phyloP scores from a whole-genome alignment of 306 rosid genomes.

The Potentilla sterilis region DNA sequence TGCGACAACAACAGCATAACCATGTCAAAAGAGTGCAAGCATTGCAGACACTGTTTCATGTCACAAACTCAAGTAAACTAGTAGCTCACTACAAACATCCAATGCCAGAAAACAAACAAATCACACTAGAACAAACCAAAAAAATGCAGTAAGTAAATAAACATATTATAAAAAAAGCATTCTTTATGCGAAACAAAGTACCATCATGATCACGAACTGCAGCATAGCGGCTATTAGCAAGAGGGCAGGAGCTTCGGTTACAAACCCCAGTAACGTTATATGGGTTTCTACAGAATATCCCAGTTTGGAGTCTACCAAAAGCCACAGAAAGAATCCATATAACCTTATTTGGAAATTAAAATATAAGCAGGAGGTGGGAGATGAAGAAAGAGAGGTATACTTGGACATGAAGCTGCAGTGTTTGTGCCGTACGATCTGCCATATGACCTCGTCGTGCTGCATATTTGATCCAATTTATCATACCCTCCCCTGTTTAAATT shows the following conservation, averaged over 20 bases:
- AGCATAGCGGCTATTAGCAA: conserved; percentile 92
- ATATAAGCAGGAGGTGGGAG: background rate
- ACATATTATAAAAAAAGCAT: background rate
- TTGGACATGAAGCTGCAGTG: conserved; percentile 5
- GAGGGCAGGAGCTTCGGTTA: conserved; percentile 86
- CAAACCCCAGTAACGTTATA: conserved; percentile 68
- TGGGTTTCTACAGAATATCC: too few relatives aligned
- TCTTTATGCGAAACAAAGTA: conserved; percentile 14
- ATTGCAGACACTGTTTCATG: background rate
- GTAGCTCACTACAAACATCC: too few relatives aligned
- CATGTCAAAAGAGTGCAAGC: background rate
- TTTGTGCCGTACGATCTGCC: conserved; percentile 8
- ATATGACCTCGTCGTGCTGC: conserved; percentile 21
- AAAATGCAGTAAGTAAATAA: background rate
- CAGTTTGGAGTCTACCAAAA: too few relatives aligned
- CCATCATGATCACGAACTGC: conserved; percentile 88
- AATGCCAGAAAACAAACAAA: too few relatives aligned
- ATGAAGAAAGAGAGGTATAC: background rate
- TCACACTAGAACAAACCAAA: background rate
- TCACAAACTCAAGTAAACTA: background rate
- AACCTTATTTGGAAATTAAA: background rate
- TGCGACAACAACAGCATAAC: background rate
- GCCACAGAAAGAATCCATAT: too few relatives aligned
- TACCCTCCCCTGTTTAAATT: too few relatives aligned
- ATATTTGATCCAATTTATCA: background rate